Evolutionary conservation across 202 grass and related monocot genomes (phyloP).

Genomic region (Panicum hallii): DNA sequence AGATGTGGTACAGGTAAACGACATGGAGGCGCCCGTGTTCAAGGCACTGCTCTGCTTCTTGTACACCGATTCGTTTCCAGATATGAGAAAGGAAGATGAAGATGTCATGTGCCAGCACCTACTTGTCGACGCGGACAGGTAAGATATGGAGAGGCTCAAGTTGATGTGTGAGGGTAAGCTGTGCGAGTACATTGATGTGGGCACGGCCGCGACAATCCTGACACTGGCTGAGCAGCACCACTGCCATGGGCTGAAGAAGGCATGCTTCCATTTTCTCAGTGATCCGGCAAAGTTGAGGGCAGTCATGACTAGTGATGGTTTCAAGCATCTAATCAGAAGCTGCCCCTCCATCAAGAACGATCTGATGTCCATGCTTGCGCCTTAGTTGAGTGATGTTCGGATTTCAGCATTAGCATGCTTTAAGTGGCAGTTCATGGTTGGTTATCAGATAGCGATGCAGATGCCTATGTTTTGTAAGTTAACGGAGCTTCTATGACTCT

Average conservation of each 20-base stretch:
- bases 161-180: not conserved
- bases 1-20: not conserved
- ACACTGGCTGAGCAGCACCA: conserved; percentile 13
- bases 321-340: conserved; percentile 23
- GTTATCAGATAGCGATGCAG: not conserved
- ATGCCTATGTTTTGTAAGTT: not conserved
- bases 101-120: conserved; percentile 9
- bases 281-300: not conserved
- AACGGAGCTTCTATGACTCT: not conserved
- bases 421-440: not conserved
- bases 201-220: not conserved
- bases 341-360: conserved; percentile 20
- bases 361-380: not conserved
- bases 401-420: not conserved
- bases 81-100: not conserved
- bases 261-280: not conserved
- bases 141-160: not conserved
- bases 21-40: not conserved
- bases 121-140: not conserved
- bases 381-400: not conserved
- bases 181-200: not conserved
- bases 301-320: not conserved
- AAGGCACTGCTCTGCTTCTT: too few species aligned
- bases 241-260: conserved; percentile 23
- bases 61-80: not conserved